These are phyloP conservation scores for Hypoxylon sp. DNA, from an alignment of 2,329 filamentous ascomycete genomes.

Conservation along the genomic window DNA sequence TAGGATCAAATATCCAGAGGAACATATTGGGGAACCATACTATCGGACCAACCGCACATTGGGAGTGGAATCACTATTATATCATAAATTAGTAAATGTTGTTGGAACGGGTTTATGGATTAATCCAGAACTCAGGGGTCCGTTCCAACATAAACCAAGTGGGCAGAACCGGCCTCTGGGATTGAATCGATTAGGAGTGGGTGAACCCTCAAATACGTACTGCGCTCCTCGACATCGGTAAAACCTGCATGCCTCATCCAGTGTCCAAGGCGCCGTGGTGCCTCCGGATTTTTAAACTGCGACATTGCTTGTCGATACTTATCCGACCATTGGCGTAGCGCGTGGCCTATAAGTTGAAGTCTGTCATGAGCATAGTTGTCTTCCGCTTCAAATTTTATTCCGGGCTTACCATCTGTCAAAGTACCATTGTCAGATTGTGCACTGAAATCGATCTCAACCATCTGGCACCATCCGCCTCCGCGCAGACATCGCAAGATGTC, in stretches of 20 bases:
- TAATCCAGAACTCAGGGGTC: constrained; percentile 8
- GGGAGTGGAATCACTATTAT: constrained; percentile 72
- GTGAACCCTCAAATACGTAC: constrained; percentile 32
- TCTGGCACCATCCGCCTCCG: constrained; percentile 86
- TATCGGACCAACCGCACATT: constrained; percentile 77
- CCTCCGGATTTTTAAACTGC: constrained; percentile 77
- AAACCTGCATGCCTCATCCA: constrained; percentile 76
- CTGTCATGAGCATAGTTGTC: constrained; percentile 34
- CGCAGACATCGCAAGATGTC: constrained; percentile 82
- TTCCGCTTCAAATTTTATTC: background rate
- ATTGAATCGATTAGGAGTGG: constrained; percentile 17
- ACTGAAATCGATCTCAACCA: constrained; percentile 89
- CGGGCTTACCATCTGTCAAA: constrained; percentile 71
- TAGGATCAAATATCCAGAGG: constrained; percentile 24
- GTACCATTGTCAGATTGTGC: constrained; percentile 88
- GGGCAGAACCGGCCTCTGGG: constrained; percentile 5
- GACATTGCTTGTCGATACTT: constrained; percentile 72
- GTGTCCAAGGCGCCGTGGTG: constrained; percentile 71
- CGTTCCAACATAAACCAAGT: constrained; percentile 6
- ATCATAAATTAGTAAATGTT: constrained; percentile 45
- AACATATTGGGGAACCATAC: constrained; percentile 61
- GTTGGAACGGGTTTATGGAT: background rate
- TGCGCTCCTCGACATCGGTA: constrained; percentile 73
- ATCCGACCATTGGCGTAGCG: constrained; percentile 77
- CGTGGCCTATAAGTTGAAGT: constrained; percentile 65